These are phyloP conservation scores for Botrytis aclada DNA, from an alignment of 2,329 filamentous ascomycete species.

Conservation along the genomic window DNA sequence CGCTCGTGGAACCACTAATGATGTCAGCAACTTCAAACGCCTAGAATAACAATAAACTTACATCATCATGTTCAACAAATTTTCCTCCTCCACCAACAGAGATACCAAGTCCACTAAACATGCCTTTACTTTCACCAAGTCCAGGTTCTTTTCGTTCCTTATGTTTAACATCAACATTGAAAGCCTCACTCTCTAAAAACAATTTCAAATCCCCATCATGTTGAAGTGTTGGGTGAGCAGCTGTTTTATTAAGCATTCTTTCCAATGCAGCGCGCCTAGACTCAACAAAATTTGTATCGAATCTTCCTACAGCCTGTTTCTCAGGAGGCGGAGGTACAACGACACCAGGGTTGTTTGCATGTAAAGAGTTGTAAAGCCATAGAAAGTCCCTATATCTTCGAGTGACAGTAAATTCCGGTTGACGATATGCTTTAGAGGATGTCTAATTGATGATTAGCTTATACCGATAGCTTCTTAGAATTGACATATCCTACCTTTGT, in stretches of 20 bases:
- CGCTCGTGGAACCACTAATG: constrained; percentile 94
- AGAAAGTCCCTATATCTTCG: constrained; percentile 94
- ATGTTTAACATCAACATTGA: constrained; percentile 96
- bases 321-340: constrained; percentile 95
- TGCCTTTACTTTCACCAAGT: constrained; percentile 85
- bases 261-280: constrained; percentile 86
- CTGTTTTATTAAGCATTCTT: constrained; percentile 96
- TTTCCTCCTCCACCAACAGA: constrained; percentile 75
- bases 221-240: constrained; percentile 83
- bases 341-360: constrained; percentile 90
- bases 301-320: constrained; percentile 94
- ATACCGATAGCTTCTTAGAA: not conserved
- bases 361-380: constrained; percentile 94
- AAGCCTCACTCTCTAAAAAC: constrained; percentile 93
- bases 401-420: constrained; percentile 89
- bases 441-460: constrained; percentile 55
- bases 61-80: constrained; percentile 97
- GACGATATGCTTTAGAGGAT: constrained; percentile 91
- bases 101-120: constrained; percentile 81
- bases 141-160: constrained; percentile 89
- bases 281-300: constrained; percentile 96
- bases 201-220: constrained; percentile 93
- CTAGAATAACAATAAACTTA: constrained; percentile 44
- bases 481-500: constrained; percentile 65
- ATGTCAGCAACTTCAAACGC: constrained; percentile 28